Evolutionary conservation across 176 grass and related monocot genomes (phyloP).

Genomic region (Canna indica): DNA sequence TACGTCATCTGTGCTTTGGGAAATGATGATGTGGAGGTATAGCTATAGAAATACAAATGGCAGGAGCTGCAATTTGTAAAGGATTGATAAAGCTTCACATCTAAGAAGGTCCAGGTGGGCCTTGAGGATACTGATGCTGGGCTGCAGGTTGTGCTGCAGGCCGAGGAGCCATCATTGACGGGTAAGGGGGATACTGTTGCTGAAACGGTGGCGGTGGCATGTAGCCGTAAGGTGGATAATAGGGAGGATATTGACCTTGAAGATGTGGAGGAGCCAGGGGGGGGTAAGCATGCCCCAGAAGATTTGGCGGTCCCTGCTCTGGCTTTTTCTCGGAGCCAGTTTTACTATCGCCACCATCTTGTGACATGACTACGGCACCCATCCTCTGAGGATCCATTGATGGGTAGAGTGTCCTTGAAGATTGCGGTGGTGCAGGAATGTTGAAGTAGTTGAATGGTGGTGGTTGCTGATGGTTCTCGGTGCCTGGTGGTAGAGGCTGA

Average conservation of each 20-base stretch:
- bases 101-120: constrained; percentile 23
- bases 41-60: too few relatives aligned
- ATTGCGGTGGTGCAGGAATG: constrained; percentile 54
- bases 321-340: constrained; percentile 29
- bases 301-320: constrained; percentile 31
- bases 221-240: constrained; percentile 54
- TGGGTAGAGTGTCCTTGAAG: constrained; percentile 55
- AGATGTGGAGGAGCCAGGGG: constrained; percentile 38
- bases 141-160: constrained; percentile 9
- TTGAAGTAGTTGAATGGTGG: constrained; percentile 29
- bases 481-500: constrained; percentile 53
- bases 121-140: constrained; percentile 29
- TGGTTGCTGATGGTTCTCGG: constrained; percentile 32
- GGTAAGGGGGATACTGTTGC: constrained; percentile 60
- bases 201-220: constrained; percentile 51
- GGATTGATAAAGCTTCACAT: constrained; percentile 20
- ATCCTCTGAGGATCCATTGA: constrained; percentile 97
- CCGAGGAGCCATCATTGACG: constrained; percentile 30
- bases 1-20: too few relatives aligned
- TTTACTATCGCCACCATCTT: constrained; percentile 37
- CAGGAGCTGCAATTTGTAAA: too few relatives aligned
- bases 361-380: constrained; percentile 59
- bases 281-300: constrained; percentile 41
- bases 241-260: constrained; percentile 57
- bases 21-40: too few relatives aligned